These are phyloP conservation scores for Diaporthe sp. DNA, from an alignment of 2,329 filamentous ascomycete species.

Conservation along the genomic window DNA sequence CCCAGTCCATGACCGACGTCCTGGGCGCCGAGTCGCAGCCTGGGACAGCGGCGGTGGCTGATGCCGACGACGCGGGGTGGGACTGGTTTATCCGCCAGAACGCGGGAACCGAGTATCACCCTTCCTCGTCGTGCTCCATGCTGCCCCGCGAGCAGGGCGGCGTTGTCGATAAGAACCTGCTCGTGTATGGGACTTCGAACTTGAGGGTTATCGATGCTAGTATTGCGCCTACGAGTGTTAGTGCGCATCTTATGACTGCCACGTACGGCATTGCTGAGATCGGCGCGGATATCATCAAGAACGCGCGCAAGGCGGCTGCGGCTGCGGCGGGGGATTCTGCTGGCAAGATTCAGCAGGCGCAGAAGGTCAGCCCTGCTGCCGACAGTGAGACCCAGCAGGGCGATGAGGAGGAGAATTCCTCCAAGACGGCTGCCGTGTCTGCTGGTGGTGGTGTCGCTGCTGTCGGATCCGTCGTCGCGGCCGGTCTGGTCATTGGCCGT, in stretches of 20 bases:
- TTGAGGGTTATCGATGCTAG: conserved; percentile 58
- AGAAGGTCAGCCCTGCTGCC: background rate
- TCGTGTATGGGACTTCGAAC: conserved; percentile 55
- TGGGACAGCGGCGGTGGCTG: conserved; percentile 39
- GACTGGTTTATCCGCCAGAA: conserved; percentile 37
- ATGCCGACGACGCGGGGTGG: conserved; percentile 43
- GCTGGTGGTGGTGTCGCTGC: background rate
- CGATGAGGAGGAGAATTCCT: background rate
- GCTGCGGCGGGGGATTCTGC: background rate
- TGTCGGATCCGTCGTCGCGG: background rate
- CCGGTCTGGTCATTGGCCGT: background rate
- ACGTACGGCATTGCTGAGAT: conserved; percentile 43
- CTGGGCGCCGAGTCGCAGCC: conserved; percentile 49
- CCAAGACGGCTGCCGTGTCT: conserved; percentile 2
- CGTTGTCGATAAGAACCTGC: conserved; percentile 53
- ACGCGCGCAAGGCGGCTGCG: background rate
- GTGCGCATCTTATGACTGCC: conserved; percentile 41
- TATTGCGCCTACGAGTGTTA: conserved; percentile 51
- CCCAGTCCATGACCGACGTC: conserved; percentile 46
- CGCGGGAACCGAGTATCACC: conserved; percentile 49
- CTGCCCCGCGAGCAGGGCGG: conserved; percentile 54
- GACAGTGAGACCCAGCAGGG: background rate
- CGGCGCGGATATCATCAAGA: conserved; percentile 25
- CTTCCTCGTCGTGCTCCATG: conserved; percentile 56
- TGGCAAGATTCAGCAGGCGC: background rate